Evolutionary conservation across 495 filamentous ascomycete species (phyloP), one percentile per base, ranked within the genome.

Genomic region (Chaetomium tenue): DNA sequence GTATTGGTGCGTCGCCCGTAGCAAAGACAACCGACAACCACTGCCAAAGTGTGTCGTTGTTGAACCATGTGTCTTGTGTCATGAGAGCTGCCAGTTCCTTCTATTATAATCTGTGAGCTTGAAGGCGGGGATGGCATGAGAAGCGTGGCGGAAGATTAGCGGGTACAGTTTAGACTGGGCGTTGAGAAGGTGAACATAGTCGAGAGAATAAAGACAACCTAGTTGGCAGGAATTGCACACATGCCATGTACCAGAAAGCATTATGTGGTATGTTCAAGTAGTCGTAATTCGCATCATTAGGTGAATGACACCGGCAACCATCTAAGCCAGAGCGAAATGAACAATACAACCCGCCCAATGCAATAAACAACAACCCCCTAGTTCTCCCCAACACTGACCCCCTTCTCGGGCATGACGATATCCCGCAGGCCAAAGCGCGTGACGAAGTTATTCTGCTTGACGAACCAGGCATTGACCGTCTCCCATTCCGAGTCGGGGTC

Each of bases 401-500:
- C 68, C 64, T 67, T 59, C 48, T 68, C 67, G 20, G 80, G 81
- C 64, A 73, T 73, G 55, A 84, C 79, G 39, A 83, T 54, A 16
- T 79, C 72, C 51, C 82, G 71, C 50, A 76, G 44, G 56, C 75
- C 71, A 66, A 89, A 89, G 40, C 74, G 79, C 11, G 85, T 82
- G 37, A 81, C 76, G 74, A 89, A 89, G 68, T 88, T 82, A 55
- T 81, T 72, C 74, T 90, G 88, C 72, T 87, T 82, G 60, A 90
- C 86, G 63, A 91, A 90, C 88, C 88, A 91, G 18, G 86, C 86
- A 72, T 89, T 89, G 54, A 88, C 82, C 52, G 84, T 77, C 71
- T 83, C 83, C 87, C 87, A 90, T 69, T 88, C 83, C 64, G 78
- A 78, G 22, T 74, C 79, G 3, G 86, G 86, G 69, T 84, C 76